A percentile compares a stretch with the other conserved stretches of the same genome.
Conservation (phyloP, 2,329 filamentous ascomycete species). For the Gyromitra esculenta region DNA sequence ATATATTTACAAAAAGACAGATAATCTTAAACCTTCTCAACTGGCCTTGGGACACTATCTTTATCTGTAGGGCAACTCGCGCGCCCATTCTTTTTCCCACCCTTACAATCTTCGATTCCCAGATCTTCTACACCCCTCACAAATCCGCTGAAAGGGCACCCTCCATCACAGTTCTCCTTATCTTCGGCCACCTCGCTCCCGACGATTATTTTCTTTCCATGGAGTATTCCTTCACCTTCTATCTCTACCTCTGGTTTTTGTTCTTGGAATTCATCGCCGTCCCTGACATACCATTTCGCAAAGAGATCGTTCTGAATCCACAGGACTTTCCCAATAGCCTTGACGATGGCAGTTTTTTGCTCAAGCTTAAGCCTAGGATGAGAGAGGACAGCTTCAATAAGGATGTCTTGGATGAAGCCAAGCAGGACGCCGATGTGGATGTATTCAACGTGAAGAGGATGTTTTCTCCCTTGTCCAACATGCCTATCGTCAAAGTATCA, state of each 20-base stretch:
- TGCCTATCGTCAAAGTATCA: constrained; percentile 58
- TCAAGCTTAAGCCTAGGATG: constrained; percentile 73
- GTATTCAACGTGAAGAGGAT: constrained; percentile 81
- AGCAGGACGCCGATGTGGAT: constrained; percentile 78
- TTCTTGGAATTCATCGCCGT: constrained; percentile 70
- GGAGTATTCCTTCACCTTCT: constrained; percentile 72
- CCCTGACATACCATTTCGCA: constrained; percentile 80
- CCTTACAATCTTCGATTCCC: constrained; percentile 25
- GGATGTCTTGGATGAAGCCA: constrained; percentile 79
- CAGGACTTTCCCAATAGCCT: constrained; percentile 80
- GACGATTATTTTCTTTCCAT: constrained; percentile 70
- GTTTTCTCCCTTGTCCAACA: constrained; percentile 73
- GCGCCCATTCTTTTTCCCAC: constrained; percentile 1
- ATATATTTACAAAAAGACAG: neutral
- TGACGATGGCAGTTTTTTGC: constrained; percentile 77
- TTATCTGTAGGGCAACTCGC: neutral
- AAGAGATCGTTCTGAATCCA: constrained; percentile 91
- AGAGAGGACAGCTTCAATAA: constrained; percentile 78
- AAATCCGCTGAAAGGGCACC: constrained; percentile 57
- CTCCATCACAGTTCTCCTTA: constrained; percentile 48
- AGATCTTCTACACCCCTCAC: constrained; percentile 48
- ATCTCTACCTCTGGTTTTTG: constrained; percentile 63
- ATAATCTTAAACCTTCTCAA: neutral
- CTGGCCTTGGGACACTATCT: neutral
- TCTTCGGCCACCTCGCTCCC: constrained; percentile 61